Evolutionary conservation across 176 grass and related monocot species (phyloP), one percentile per base, ranked within the genome.

Genomic region (Themeda triandra): DNA sequence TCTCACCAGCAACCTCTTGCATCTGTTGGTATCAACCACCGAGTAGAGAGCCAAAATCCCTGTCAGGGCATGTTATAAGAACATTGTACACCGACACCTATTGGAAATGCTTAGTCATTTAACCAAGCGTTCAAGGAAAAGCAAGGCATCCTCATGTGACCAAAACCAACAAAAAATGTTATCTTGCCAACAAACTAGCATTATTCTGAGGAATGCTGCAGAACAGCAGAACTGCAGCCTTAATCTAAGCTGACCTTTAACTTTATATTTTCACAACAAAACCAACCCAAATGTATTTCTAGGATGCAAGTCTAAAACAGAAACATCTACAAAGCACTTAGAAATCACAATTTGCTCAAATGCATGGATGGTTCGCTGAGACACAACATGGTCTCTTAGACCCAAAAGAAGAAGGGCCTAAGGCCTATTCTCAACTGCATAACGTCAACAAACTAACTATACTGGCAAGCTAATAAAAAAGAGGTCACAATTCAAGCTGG

Each of bases 1-100:
- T 90, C 82, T 98, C 96, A 91, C 93, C 96, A 73, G 96, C 96
- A 94, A 98, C 96, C 82, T 98, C 96, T 91, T 98, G 91, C 96
- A 98, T 98, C 96, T 98, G 89, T 91, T 82, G 64, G 68, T 80
- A 89, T 92, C 87, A 86, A 84, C 51, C 81, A 27, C 91, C 93
- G 86, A 90, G 82, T 80, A 77, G 81, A 92, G 80, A 84, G 84
- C 93, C 93, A 96, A 89, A 73, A 98, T 98, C 93, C 93, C 96
- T 98, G 91, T 87, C 84, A 87, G 93, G 91, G 91, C 93, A 96
- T 89, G 96, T 98, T 98, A 98, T 98, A 90, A 98, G 93, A 96
- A 92, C 80, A 88, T 78, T 45, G 74, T 64, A 78, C 48, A 45
- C 37, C 29, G 25, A 33, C 27, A 39, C 15, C 21, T 53, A 69